Base-by-base conservation (phyloP, 306 rosid species). In the Fragaria nilgerrensis region DNA sequence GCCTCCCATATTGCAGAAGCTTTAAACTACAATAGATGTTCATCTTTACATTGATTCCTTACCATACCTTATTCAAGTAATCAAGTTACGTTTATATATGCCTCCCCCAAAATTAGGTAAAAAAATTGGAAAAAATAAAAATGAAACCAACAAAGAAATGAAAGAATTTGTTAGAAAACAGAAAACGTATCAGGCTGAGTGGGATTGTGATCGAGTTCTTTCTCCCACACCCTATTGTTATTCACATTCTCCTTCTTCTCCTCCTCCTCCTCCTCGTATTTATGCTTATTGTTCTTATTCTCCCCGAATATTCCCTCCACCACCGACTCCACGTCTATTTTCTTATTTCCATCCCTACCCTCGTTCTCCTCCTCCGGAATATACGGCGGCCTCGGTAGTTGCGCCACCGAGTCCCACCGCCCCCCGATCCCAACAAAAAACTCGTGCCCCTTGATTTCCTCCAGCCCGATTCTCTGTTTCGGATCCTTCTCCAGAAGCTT, bases 401-500 rank as follows among this genome's bases (percentile, higher is more conserved):
- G 32, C 73, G 83, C 62, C 4, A 95, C 86, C 1, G 80, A 74
- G 39, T 90, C 92, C 97, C 96, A 95, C 2, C 5, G 5, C 0
- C 43, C 70, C 9, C 81, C 55, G 0, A 87, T 73, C 7, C 88
- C 89, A 47, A 22, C 79, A 20, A 95, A 92, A 86, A 87, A 95
- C 59, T 84, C 82, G 39, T 95, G 98, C 32, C 84, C 75, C 87
- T 90, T 95, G 47, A 95, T 90, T 62, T 63, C 91, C 8, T 82
- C 86, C 27, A 87, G 15, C 5, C 78, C 84, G 9, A 95, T 95
- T 80, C 98, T 86, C 79, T 73, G 74, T 37, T 59, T 68, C 36
- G 91, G 96, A 17, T 92, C 90, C 64, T 92, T 95, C 55, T 87
- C 89, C 52, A 95, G 82, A 80, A 95, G 32, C 13, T 61, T 88